Conservation (phyloP, 2,329 filamentous ascomycete species). For the Cercospora berteroae region DNA sequence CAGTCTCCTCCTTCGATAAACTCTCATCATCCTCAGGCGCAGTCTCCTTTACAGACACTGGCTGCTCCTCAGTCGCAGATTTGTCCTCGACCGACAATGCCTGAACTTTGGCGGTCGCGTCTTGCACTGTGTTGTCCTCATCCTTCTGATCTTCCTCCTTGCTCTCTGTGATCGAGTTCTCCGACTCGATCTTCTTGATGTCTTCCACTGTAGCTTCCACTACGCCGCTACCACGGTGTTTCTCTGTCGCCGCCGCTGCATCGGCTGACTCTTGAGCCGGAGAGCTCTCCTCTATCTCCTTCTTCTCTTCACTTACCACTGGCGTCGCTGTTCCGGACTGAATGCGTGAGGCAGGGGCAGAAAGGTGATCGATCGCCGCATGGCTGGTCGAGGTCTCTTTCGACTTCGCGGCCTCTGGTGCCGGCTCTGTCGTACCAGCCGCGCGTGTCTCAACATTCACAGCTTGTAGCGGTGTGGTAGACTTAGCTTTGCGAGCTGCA, state of each 20-base stretch:
- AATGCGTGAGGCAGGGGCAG: conserved; percentile 30
- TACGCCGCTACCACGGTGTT: conserved; percentile 17
- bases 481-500: conserved; percentile 21
- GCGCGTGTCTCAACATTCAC: conserved; percentile 30
- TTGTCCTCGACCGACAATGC: background rate
- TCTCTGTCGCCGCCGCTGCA: conserved; percentile 9
- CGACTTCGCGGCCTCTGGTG: background rate
- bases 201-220: conserved; percentile 19
- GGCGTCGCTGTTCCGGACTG: conserved; percentile 38
- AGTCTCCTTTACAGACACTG: background rate
- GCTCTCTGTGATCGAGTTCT: conserved; percentile 12
- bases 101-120: background rate
- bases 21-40: background rate
- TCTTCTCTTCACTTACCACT: conserved; percentile 19
- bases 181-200: conserved; percentile 20
- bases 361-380: conserved; percentile 25
- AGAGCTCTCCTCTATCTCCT: background rate
- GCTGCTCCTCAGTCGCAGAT: background rate
- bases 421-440: conserved; percentile 2
- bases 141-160: conserved; percentile 24
- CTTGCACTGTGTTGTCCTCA: conserved; percentile 2
- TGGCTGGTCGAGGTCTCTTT: conserved; percentile 18
- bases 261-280: background rate
- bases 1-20: background rate
- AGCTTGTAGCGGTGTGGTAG: conserved; percentile 16